Percentiles rank a stretch among this genome's conserved stretches.
Evolutionary conservation across 2,329 filamentous ascomycete species (phyloP).

Genomic region (Hymenoscyphus linearis): DNA sequence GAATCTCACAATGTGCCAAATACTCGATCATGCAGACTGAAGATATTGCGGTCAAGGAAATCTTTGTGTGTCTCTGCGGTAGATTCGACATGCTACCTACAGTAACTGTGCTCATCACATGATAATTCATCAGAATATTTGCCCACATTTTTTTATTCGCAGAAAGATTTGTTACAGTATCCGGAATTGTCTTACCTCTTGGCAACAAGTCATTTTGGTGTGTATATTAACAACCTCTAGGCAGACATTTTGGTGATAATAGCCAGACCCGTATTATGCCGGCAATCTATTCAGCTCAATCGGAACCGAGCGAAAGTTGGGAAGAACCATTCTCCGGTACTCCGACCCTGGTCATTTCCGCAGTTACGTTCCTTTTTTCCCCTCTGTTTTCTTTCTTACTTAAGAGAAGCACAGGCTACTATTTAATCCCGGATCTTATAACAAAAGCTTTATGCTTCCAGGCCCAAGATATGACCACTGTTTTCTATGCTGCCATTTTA

Average conservation of each 20-base stretch:
- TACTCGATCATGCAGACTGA: neutral
- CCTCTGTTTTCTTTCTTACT: too few species aligned
- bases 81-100: neutral
- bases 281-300: slow-evolving; percentile 1
- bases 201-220: slow-evolving; percentile 3
- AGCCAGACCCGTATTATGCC: slow-evolving; percentile 4
- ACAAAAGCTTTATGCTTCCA: too few species aligned
- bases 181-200: slow-evolving; percentile 1
- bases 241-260: slow-evolving; percentile 7
- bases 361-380: neutral
- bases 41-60: neutral
- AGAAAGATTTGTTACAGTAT: neutral
- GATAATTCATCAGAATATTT: neutral
- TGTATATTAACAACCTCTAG: slow-evolving; percentile 8
- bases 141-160: neutral
- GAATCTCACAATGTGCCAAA: neutral
- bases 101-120: neutral
- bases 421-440: too few species aligned
- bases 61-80: too few species aligned
- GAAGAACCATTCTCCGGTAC: neutral
- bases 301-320: neutral
- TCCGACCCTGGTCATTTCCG: slow-evolving; percentile 2
- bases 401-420: too few species aligned
- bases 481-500: too few species aligned
- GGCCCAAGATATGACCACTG: too few species aligned